Conservation (phyloP, 805 yeast species). For the Teunomyces tritomae region DNA sequence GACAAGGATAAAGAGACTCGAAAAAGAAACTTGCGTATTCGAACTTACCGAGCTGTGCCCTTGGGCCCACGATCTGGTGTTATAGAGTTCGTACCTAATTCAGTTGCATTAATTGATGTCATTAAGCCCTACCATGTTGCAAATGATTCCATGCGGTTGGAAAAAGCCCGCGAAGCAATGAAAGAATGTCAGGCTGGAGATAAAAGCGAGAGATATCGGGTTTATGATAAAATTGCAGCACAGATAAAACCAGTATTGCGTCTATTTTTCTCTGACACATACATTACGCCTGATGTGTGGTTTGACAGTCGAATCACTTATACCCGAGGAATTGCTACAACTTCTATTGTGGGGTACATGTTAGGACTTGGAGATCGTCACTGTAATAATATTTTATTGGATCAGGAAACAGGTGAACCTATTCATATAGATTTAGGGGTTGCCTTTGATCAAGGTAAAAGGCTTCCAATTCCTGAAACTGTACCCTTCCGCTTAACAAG, state of each 20-base stretch:
- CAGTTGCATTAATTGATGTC: constrained; percentile 68
- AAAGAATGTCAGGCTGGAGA: constrained; percentile 50
- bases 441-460: constrained; percentile 91
- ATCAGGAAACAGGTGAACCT: constrained; percentile 80
- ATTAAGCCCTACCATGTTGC: constrained; percentile 60
- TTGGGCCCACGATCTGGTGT: constrained; percentile 84
- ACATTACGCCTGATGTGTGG: constrained; percentile 72
- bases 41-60: constrained; percentile 90
- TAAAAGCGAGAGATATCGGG: constrained; percentile 40
- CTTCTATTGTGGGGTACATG: constrained; percentile 83
- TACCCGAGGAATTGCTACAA: constrained; percentile 75
- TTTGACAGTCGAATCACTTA: constrained; percentile 60
- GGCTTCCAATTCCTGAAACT: constrained; percentile 82
- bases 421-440: constrained; percentile 95
- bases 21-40: constrained; percentile 54
- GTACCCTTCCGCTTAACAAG: constrained; percentile 92
- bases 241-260: constrained; percentile 67
- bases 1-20: constrained; percentile 53
- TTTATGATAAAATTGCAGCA: constrained; percentile 46
- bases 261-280: constrained; percentile 66
- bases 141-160: constrained; percentile 46
- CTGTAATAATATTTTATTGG: constrained; percentile 84
- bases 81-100: constrained; percentile 82
- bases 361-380: constrained; percentile 96
- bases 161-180: constrained; percentile 65